A percentile compares a stretch with the other conserved stretches of the same genome.
These are phyloP conservation scores for Pleurotus eryngii DNA, from an alignment of 768 basidiomycete genomes.

Conservation along the genomic window DNA sequence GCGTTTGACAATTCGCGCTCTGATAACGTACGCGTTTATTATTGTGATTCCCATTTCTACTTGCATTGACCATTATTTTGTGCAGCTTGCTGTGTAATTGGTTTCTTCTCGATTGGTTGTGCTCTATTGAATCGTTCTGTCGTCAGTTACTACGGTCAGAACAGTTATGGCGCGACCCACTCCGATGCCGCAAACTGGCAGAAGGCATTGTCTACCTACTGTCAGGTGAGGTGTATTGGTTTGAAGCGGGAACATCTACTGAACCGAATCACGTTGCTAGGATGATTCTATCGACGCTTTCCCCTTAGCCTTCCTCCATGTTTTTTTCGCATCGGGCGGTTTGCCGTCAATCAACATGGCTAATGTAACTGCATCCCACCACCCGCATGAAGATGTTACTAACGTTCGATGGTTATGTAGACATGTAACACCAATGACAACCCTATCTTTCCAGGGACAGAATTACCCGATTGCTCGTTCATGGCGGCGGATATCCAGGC, in stretches of 20 bases:
- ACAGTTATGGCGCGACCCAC: constrained; percentile 55
- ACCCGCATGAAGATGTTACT: background rate
- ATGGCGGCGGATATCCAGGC: constrained; percentile 52
- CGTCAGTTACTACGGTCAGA: constrained; percentile 52
- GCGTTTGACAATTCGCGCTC: constrained; percentile 4
- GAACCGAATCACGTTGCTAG: constrained; percentile 25
- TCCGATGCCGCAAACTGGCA: constrained; percentile 44
- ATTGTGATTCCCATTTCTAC: background rate
- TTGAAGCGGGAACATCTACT: constrained; percentile 19
- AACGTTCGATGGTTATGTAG: constrained; percentile 22
- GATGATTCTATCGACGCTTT: constrained; percentile 57
- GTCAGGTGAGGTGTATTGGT: constrained; percentile 33
- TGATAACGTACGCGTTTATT: constrained; percentile 11
- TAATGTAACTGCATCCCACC: constrained; percentile 35
- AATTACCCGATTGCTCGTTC: constrained; percentile 54
- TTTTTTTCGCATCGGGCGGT: constrained; percentile 57
- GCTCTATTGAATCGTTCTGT: background rate
- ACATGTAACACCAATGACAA: constrained; percentile 43
- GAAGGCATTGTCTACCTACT: constrained; percentile 47
- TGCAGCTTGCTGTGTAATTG: constrained; percentile 2
- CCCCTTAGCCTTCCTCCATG: constrained; percentile 59
- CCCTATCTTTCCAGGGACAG: constrained; percentile 51
- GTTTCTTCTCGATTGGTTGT: background rate
- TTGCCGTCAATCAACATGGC: constrained; percentile 58
- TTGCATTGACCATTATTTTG: background rate